Evolutionary conservation across 805 yeast genomes (phyloP).

Genomic region (Priceomyces melissophilus): DNA sequence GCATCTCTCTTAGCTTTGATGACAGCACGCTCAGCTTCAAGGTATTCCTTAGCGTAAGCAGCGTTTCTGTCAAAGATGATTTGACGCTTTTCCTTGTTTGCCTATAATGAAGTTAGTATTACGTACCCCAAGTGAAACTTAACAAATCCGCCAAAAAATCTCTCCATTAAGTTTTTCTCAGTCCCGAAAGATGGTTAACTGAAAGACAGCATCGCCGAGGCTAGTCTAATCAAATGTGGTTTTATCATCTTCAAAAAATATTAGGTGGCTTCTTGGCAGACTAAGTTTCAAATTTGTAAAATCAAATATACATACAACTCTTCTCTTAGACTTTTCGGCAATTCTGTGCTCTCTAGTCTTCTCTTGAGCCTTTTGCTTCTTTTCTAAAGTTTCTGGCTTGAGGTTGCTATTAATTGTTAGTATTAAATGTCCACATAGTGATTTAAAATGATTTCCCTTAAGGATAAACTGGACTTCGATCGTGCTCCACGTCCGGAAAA

Average conservation of each 20-base stretch:
- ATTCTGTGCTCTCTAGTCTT: slow-evolving; percentile 74
- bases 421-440: slow-evolving; percentile 8
- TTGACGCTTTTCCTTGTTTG: slow-evolving; percentile 52
- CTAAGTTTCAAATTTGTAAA: not conserved
- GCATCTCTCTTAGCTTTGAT: slow-evolving; percentile 89
- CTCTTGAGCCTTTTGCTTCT: slow-evolving; percentile 76
- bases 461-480: slow-evolving; percentile 6
- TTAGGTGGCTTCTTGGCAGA: not conserved
- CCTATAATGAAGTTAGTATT: slow-evolving; percentile 38
- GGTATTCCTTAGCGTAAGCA: slow-evolving; percentile 94
- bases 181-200: slow-evolving; percentile 87
- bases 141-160: not conserved
- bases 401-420: slow-evolving; percentile 40
- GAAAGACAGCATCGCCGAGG: slow-evolving; percentile 68
- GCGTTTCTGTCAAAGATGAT: slow-evolving; percentile 91
- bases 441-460: slow-evolving; percentile 8
- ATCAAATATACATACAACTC: slow-evolving; percentile 62
- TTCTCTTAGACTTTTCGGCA: slow-evolving; percentile 75
- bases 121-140: not conserved
- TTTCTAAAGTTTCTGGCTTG: slow-evolving; percentile 82
- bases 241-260: slow-evolving; percentile 50
- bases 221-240: slow-evolving; percentile 55
- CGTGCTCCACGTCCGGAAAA: slow-evolving; percentile 20
- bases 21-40: slow-evolving; percentile 84
- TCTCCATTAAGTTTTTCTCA: slow-evolving; percentile 37